Conservation (phyloP, 1,139 yeast species). For the Pichia sp. region DNA sequence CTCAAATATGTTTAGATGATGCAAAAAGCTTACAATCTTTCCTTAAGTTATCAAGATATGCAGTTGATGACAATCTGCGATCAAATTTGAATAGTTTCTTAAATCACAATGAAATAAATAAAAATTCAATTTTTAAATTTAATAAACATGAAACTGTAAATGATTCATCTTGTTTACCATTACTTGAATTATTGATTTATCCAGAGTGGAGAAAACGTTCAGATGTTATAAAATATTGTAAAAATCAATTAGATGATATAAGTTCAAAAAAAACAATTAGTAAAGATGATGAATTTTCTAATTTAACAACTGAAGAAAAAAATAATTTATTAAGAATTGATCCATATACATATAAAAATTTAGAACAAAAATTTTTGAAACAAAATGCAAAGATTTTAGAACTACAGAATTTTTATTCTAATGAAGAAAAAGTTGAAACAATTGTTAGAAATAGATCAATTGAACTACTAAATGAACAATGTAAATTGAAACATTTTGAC, state of each 20-base stretch:
- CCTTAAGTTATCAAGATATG: conserved; percentile 35
- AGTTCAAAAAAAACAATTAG: conserved; percentile 26
- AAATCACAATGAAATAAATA: conserved; percentile 24
- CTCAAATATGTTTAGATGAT: conserved; percentile 34
- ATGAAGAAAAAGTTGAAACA: conserved; percentile 36
- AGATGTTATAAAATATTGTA: conserved; percentile 35
- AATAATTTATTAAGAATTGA: conserved; percentile 33
- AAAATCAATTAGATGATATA: conserved; percentile 23
- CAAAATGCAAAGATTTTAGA: conserved; percentile 27
- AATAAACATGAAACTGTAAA: conserved; percentile 2
- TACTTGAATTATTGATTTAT: conserved; percentile 31
- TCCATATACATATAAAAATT: conserved; percentile 41
- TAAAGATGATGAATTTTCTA: conserved; percentile 21
- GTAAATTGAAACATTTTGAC: conserved; percentile 26
- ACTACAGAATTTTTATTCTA: conserved; percentile 32
- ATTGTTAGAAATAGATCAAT: conserved; percentile 35
- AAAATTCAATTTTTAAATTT: conserved; percentile 21
- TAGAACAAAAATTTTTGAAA: conserved; percentile 26
- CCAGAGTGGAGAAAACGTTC: conserved; percentile 40
- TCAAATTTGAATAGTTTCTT: conserved; percentile 34
- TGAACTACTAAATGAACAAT: conserved; percentile 32
- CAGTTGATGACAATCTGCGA: conserved; percentile 39
- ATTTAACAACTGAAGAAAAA: conserved; percentile 19
- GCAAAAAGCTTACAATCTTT: conserved; percentile 36
- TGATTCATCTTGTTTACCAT: conserved; percentile 28